Evolutionary conservation across 1,284 basidiomycete genomes (phyloP), one percentile per base, ranked within the genome.

Genomic region (Flammula alnicola): DNA sequence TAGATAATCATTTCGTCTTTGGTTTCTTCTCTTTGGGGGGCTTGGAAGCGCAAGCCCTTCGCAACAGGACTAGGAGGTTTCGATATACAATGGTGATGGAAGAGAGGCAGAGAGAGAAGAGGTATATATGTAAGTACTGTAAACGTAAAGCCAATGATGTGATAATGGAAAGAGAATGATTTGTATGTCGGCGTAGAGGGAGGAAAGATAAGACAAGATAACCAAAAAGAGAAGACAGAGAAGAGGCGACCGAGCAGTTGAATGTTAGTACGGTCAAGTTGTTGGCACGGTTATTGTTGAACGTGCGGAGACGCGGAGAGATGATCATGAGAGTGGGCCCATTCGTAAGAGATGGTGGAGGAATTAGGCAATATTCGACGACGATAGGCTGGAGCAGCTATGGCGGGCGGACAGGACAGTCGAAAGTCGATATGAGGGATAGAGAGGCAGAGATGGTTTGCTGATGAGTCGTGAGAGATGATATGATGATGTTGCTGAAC

Each of bases 41-140:
- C 56, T 47, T 54, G 54, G 54, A 55, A 29, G 65, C 65, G 65
- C 64, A 57, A 64, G 61, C 62, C 65, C 63, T 67, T 66, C 65
- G 65, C 65, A 60, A 46, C 49, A 49, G 19, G 48, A 29, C 27
- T 20, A 39, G 38, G 42, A 32, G 42, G 37, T 39, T n/a, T n/a
- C 44, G 51, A 40, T 50, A 46, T 56, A 54, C 54, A 58, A 30
- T 39, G 45, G 35, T 43, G 36, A 33, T 27, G 14, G 22, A 35
- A 30, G 39, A 50, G 40, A 41, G 35, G 47, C n/a, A 47, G 29
- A 41, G 29, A 43, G 14, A 33, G 19, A 39, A 22, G 37, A 26
- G 51, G 47, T 52, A 50, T 47, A 42, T 53, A 41, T 43, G 41
- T 51, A 16, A n/a, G 35, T 46, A 44, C 44, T 36, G 45, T 37